Evolutionary conservation across 2,329 filamentous ascomycete species (phyloP).

Genomic region (Orbilia blumenaviensis): DNA sequence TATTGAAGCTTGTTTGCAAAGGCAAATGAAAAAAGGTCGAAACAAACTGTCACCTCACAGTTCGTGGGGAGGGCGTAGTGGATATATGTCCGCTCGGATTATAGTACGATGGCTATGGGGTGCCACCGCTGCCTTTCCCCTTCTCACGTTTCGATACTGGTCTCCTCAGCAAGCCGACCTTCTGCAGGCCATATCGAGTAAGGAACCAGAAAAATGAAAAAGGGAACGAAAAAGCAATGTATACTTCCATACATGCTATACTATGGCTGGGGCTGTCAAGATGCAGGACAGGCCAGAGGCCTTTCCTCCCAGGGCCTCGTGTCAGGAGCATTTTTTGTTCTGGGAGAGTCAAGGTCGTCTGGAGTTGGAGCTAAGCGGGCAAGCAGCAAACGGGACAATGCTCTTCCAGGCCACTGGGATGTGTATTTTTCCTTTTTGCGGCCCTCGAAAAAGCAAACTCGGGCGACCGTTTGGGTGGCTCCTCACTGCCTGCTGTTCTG

Average conservation of each 20-base stretch:
- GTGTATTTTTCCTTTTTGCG: constrained; percentile 25
- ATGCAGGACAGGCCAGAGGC: constrained; percentile 26
- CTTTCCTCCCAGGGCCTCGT: constrained; percentile 43
- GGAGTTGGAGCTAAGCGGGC: constrained; percentile 44
- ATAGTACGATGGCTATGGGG: constrained; percentile 40
- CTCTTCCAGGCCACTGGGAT: constrained; percentile 5
- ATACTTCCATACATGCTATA: too few species aligned
- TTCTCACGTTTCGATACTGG: constrained; percentile 38
- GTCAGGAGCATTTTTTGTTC: constrained; percentile 46
- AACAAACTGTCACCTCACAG: constrained; percentile 49
- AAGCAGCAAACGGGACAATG: neutral
- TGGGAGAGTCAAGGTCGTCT: constrained; percentile 49
- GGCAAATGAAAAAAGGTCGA: constrained; percentile 53
- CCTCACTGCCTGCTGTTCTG: constrained; percentile 52
- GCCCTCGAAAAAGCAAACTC: constrained; percentile 31
- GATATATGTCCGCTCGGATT: constrained; percentile 49
- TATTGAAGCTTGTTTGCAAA: constrained; percentile 52
- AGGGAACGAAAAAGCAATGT: constrained; percentile 48
- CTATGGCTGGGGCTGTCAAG: constrained; percentile 38
- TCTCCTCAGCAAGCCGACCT: constrained; percentile 25
- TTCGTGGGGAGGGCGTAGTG: constrained; percentile 50
- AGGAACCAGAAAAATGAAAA: constrained; percentile 41
- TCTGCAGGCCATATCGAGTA: constrained; percentile 51
- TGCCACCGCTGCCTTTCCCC: constrained; percentile 33
- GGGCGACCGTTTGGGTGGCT: constrained; percentile 28